Evolutionary conservation across 768 basidiomycete species (phyloP).

Genomic region (Trichaptum fuscoviolaceum): DNA sequence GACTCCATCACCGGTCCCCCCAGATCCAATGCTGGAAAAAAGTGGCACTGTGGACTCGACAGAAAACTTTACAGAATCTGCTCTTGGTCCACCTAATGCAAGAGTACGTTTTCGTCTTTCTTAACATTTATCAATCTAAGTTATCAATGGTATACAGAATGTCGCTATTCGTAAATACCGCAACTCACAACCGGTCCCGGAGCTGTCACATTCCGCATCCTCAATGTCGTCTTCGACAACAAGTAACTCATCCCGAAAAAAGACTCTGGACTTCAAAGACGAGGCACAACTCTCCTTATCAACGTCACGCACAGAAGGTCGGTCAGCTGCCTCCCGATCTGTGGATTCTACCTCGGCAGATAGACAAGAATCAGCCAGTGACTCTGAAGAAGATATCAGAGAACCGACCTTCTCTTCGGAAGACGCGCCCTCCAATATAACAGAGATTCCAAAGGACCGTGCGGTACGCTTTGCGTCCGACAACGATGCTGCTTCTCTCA

Average conservation of each 20-base stretch:
- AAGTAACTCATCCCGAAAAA: constrained; percentile 8
- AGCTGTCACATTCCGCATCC: constrained; percentile 1
- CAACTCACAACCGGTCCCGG: not conserved
- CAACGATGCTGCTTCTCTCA: not conserved
- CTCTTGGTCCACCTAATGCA: not conserved
- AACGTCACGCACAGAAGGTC: not conserved
- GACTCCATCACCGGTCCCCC: constrained; percentile 42
- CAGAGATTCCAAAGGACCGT: constrained; percentile 7
- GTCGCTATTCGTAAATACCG: not conserved
- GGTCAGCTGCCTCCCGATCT: not conserved
- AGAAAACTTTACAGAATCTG: constrained; percentile 8
- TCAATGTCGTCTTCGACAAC: not conserved
- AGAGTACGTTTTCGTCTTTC: not conserved
- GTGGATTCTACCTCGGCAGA: not conserved
- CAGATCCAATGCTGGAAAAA: constrained; percentile 28
- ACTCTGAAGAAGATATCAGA: constrained; percentile 9
- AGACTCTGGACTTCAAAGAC: not conserved
- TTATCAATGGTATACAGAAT: not conserved
- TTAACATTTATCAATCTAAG: not conserved
- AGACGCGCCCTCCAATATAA: constrained; percentile 25
- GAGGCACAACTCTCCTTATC: not conserved
- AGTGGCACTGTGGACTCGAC: constrained; percentile 43
- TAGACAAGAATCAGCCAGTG: not conserved
- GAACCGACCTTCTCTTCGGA: constrained; percentile 76
- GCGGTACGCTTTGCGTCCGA: not conserved